Evolutionary conservation across 768 basidiomycete species (phyloP).

Genomic region (Suillus discolor): DNA sequence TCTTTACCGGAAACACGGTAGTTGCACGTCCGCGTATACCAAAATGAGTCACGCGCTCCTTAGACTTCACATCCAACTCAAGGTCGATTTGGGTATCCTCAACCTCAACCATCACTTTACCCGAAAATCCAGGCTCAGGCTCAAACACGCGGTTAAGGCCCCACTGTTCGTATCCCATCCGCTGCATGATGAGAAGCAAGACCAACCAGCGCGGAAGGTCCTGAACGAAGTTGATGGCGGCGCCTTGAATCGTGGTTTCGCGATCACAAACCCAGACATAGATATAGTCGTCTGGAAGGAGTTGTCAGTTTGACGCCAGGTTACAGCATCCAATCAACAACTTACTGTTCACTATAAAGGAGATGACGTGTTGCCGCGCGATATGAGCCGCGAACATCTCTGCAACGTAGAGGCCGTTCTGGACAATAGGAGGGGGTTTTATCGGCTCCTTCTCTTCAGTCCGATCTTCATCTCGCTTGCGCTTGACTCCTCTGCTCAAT

Average conservation of each 20-base stretch:
- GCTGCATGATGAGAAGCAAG: constrained; percentile 14
- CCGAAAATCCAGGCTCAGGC: not conserved
- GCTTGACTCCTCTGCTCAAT: too few relatives aligned
- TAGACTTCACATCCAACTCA: not conserved
- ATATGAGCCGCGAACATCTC: constrained; percentile 9
- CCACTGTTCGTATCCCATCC: constrained; percentile 14
- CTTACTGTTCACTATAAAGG: not conserved
- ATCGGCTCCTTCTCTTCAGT: too few relatives aligned
- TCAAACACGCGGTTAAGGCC: constrained; percentile 9
- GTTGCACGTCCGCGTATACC: constrained; percentile 14
- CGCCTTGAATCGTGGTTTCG: too few relatives aligned
- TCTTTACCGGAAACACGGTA: constrained; percentile 6
- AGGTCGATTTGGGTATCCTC: not conserved
- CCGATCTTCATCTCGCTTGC: too few relatives aligned
- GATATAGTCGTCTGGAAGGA: too few relatives aligned
- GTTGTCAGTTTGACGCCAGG: not conserved
- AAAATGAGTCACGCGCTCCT: constrained; percentile 9
- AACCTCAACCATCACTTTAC: not conserved
- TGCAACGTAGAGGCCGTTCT: constrained; percentile 6
- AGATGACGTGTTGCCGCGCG: constrained; percentile 2
- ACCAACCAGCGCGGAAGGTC: constrained; percentile 7
- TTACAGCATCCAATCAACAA: too few relatives aligned
- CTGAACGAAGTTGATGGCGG: too few relatives aligned
- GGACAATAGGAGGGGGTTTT: not conserved
- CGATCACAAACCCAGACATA: too few relatives aligned